Conservation (phyloP, 305 asterid genomes). For the Fraxinus velutina region DNA sequence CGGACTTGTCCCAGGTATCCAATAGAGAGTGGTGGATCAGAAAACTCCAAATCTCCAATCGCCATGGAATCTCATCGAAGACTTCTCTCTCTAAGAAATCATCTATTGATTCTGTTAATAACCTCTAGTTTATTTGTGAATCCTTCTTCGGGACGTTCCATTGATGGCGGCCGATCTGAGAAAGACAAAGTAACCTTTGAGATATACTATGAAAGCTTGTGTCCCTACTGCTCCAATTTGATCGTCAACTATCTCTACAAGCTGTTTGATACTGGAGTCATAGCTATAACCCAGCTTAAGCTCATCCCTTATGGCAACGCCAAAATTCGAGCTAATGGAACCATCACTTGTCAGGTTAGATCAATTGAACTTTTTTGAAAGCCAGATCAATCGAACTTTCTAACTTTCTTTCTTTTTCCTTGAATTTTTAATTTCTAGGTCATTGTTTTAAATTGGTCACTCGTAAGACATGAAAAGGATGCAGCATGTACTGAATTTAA, state of each 20-base stretch:
- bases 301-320: conserved; percentile 44
- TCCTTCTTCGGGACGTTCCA: conserved; percentile 20
- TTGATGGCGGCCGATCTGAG: neutral
- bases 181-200: conserved; percentile 30
- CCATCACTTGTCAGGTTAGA: conserved; percentile 37
- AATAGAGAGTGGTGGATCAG: neutral
- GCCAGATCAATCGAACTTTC: neutral
- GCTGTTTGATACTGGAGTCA: conserved; percentile 30
- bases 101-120: conserved; percentile 6
- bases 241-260: conserved; percentile 25
- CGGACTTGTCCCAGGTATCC: neutral
- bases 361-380: neutral
- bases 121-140: conserved; percentile 3
- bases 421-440: neutral
- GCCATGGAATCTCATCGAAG: conserved; percentile 19
- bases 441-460: neutral
- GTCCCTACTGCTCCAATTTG: conserved; percentile 35
- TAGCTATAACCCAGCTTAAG: conserved; percentile 31
- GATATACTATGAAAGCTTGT: conserved; percentile 36
- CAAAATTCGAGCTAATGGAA: conserved; percentile 22
- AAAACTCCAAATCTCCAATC: neutral
- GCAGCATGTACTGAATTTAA: neutral
- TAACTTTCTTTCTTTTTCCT: neutral
- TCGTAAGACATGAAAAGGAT: neutral
- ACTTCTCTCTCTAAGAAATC: neutral